Evolutionary conservation across 2,329 filamentous ascomycete species (phyloP).

Genomic region (Lasiodiplodia sp.): DNA sequence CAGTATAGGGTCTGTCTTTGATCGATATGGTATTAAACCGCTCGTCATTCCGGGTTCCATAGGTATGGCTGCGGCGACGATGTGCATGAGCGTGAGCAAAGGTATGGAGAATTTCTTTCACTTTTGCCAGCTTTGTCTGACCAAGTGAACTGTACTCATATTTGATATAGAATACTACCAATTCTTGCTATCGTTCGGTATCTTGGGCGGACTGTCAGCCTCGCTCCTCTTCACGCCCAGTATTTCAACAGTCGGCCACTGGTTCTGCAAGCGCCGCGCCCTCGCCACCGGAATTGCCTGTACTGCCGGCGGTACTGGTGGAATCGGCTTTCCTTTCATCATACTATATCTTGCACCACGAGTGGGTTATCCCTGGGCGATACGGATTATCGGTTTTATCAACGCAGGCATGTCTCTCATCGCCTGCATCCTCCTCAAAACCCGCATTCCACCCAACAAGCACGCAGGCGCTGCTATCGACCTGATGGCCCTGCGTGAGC

Average conservation of each 20-base stretch:
- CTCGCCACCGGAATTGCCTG: conserved; percentile 50
- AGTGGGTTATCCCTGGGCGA: conserved; percentile 48
- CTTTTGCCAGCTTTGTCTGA: not conserved
- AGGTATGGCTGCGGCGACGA: conserved; percentile 39
- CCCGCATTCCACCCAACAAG: conserved; percentile 32
- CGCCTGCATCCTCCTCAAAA: conserved; percentile 45
- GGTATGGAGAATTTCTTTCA: conserved; percentile 28
- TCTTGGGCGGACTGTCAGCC: conserved; percentile 49
- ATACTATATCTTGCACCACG: conserved; percentile 42
- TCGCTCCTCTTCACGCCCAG: conserved; percentile 50
- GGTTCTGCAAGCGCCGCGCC: conserved; percentile 47
- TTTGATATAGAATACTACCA: conserved; percentile 47
- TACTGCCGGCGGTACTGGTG: conserved; percentile 46
- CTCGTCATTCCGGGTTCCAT: conserved; percentile 43
- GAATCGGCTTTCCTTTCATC: conserved; percentile 47
- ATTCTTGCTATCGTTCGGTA: conserved; percentile 49
- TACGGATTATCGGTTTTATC: conserved; percentile 50
- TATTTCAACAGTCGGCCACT: conserved; percentile 48
- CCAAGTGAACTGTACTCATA: not conserved
- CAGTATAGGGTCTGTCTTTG: conserved; percentile 46
- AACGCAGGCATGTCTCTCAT: conserved; percentile 42
- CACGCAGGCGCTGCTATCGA: conserved; percentile 5
- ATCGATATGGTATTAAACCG: conserved; percentile 42
- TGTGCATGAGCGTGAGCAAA: conserved; percentile 42
- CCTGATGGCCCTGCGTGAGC: not conserved